Base-by-base conservation (phyloP, 768 basidiomycete genomes). In the Paxillus rubicundulus region DNA sequence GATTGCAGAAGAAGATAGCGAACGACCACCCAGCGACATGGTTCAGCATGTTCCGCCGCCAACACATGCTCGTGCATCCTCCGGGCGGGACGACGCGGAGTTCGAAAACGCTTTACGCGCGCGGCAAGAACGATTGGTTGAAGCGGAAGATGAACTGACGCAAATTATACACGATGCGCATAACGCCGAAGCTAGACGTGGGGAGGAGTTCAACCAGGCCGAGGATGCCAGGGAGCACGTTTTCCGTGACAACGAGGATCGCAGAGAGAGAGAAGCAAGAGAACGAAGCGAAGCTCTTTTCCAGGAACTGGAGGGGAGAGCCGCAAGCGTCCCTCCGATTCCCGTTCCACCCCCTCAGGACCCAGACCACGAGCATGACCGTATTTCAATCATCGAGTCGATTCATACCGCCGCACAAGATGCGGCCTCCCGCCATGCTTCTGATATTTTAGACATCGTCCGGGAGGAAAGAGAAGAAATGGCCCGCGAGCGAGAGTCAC, bases 141-240 rank as follows among this genome's bases (percentile, higher is more conserved):
- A 81, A 0, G 74, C 81, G 17, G 81, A 84, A 46, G 67, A 72
- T 17, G 75, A 76, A 18, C 62, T 89, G 12, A 72, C 74, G 4
- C 71, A 79, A 28, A 72, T 79, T 5, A 72, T 75, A 9, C 71
- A 74, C 8, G 74, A 75, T 2, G 79, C 82, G 0, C 76, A 79
- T 33, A 80, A 81, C 46, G 80, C 79, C 1, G 89, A 92, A 60
- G 77, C 81, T 21, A 73, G 72, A 42, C 80, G 89, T 9, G 88
- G 91, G 51, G 66, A 65, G 8, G 81, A 84, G 28, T 90, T 88
- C 69, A 77, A 80, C 16, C 70, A 71, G 1, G 78, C 80, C 53
- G 89, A 92, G 66, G 82, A 85, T 10, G 82, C 81, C 46, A 74
- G 88, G 7, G 76, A 87, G 17, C 78, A 71, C 8, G 65, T 83